Evolutionary conservation across 1,284 basidiomycete species (phyloP), one percentile per base, ranked within the genome.

Genomic region (Rhodotorula sp.): DNA sequence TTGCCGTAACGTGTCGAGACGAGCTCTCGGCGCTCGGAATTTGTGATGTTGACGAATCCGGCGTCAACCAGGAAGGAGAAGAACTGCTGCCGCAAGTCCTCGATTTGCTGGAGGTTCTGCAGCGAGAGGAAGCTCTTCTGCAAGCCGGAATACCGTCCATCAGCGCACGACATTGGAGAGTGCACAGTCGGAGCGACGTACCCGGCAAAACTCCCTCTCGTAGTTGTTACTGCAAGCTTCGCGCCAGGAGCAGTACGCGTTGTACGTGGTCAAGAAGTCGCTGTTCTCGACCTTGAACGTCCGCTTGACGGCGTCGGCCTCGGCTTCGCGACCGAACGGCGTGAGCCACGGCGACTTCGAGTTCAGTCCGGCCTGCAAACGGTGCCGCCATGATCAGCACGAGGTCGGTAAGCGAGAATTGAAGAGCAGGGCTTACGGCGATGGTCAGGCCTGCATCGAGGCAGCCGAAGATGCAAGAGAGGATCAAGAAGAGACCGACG

Each of bases 371-470:
- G 95, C 94, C 77, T 77, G 60, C 73, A 14, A 50, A 23, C 8
- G 26, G 67, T 68, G 77, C 77, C 0, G 15, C 12, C 8, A 14
- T 12, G n/a, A n/a, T 67, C 19, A 67, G 55, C 10, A 43, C 58
- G 3, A 1, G 1, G 28, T 3, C 10, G 5, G 31, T 6, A 15
- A 8, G 10, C 5, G 5, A 21, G 49, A 43, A 12, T 12, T 26
- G 34, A 21, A 15, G 6, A n/a, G 19, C 45, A 31, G 26, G 26
- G 34, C 71, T 16, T 4, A 70, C 71, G 2, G 94, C 94, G 70
- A 99, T 95, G 2, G 95, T 97, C 63, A 99, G 84, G 19, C 95
- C 97, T 1, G 95, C 92, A 80, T 98, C 97, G 68, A 99, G 83
- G 79, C 95, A 98, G 64, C 88, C 87, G 82, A 99, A 92, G 38